phyloP scores from a whole-genome alignment of 2,329 filamentous ascomycete genomes.

The Fusarium pseudonygamai region DNA sequence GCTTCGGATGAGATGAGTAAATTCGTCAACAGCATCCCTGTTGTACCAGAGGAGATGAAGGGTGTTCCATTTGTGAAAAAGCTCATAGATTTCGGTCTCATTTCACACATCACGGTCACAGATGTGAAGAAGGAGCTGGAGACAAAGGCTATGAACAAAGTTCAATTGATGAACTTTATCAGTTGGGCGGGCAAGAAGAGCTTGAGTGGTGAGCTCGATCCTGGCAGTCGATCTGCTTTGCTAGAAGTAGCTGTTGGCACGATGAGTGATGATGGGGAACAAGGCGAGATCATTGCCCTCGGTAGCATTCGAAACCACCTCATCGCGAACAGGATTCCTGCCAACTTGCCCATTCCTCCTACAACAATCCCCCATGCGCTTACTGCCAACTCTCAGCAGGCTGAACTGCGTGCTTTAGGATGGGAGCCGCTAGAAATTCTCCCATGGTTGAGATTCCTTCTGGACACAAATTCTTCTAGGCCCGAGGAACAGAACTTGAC shows the following conservation, averaged over 20 bases:
- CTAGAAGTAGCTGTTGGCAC: conserved; percentile 84
- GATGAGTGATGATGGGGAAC: conserved; percentile 66
- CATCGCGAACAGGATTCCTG: conserved; percentile 79
- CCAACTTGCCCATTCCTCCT: conserved; percentile 81
- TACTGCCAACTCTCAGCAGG: conserved; percentile 72
- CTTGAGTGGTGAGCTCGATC: conserved; percentile 76
- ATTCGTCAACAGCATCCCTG: conserved; percentile 90
- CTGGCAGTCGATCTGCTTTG: conserved; percentile 71
- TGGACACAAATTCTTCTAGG: conserved; percentile 71
- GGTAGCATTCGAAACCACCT: conserved; percentile 79
- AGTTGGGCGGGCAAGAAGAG: conserved; percentile 83
- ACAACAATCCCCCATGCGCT: conserved; percentile 87
- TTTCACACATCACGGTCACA: conserved; percentile 86
- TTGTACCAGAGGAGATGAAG: conserved; percentile 80
- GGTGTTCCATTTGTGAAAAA: conserved; percentile 80
- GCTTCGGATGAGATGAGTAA: conserved; percentile 70
- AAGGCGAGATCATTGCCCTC: conserved; percentile 79
- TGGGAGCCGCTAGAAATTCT: conserved; percentile 88
- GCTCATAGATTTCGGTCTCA: conserved; percentile 82
- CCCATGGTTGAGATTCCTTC: conserved; percentile 84
- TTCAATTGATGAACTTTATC: conserved; percentile 84
- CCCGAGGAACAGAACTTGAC: conserved; percentile 75
- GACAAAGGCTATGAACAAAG: conserved; percentile 79
- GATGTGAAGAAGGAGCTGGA: conserved; percentile 89
- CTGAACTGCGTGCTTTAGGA: conserved; percentile 80